Evolutionary conservation across 306 rosid species (phyloP).

Genomic region (Malus domestica): DNA sequence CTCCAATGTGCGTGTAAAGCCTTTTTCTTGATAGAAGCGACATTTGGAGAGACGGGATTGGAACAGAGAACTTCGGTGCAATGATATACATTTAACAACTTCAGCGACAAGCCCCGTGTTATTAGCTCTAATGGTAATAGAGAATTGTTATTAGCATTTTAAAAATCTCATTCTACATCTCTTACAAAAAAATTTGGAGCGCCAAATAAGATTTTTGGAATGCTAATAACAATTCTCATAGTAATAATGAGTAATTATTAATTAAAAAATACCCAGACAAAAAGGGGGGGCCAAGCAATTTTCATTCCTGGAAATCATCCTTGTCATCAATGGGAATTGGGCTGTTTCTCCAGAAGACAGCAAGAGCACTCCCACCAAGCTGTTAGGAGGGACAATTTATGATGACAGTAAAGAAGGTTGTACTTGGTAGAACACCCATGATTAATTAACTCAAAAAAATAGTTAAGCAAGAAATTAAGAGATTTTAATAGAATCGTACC

Average conservation of each 20-base stretch:
- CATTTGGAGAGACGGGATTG: too few relatives aligned
- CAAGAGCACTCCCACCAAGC: conserved; percentile 95
- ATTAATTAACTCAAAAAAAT: background rate
- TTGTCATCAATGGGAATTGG: conserved; percentile 78
- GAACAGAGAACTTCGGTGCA: background rate
- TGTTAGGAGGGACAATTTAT: conserved; percentile 18
- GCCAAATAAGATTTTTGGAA: too few relatives aligned
- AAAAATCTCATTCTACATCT: too few relatives aligned
- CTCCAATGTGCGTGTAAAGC: background rate
- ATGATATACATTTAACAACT: background rate
- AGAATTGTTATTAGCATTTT: too few relatives aligned
- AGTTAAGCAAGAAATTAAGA: background rate
- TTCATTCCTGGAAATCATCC: conserved; percentile 85
- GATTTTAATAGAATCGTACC: conserved; percentile 28
- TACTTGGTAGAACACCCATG: background rate
- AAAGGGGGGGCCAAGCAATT: background rate
- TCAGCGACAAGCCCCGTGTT: too few relatives aligned
- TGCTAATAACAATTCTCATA: too few relatives aligned
- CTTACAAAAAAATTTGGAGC: too few relatives aligned
- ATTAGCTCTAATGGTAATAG: too few relatives aligned
- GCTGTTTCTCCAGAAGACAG: conserved; percentile 80
- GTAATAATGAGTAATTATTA: background rate
- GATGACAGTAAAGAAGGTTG: background rate
- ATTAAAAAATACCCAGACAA: background rate
- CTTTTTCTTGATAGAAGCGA: background rate